Evolutionary conservation across 257 asterid species (phyloP).

Genomic region (Jacaranda copaia): DNA sequence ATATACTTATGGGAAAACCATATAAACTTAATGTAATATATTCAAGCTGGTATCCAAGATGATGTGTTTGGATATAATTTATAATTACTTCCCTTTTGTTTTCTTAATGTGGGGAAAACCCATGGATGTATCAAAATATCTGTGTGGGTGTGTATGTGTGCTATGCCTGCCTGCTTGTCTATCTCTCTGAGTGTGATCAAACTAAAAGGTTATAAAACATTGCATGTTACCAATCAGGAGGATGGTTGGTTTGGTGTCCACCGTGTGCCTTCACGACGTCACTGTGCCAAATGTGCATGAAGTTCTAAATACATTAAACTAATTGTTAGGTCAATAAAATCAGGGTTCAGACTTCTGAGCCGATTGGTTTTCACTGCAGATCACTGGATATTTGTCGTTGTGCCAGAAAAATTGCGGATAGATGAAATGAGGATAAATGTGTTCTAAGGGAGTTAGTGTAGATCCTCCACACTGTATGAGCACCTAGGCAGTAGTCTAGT

Average conservation of each 20-base stretch:
- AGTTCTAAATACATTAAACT: slow-evolving; percentile 12
- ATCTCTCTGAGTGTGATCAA: slow-evolving; percentile 8
- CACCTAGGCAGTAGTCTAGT: background rate
- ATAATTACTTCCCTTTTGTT: background rate
- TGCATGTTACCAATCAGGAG: background rate
- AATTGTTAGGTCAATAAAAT: slow-evolving; percentile 21
- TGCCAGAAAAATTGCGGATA: background rate
- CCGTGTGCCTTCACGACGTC: background rate
- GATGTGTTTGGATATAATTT: background rate
- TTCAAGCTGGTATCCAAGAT: background rate
- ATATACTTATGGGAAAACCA: background rate
- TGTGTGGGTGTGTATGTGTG: background rate
- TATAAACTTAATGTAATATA: background rate
- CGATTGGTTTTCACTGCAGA: slow-evolving; percentile 28
- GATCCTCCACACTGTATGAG: slow-evolving; percentile 1
- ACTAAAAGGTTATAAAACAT: background rate
- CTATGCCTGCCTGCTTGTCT: background rate
- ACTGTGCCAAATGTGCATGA: slow-evolving; percentile 14
- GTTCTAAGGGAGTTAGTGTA: background rate
- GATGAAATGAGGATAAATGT: slow-evolving; percentile 12
- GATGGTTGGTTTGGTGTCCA: background rate
- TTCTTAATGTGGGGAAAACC: background rate
- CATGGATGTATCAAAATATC: slow-evolving; percentile 9
- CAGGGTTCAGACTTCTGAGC: background rate
- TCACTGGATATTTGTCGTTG: slow-evolving; percentile 14